Evolutionary conservation across 371 early-diverging fungal genomes (phyloP), one percentile per base, ranked within the genome.

Genomic region (Mortierella sp.): DNA sequence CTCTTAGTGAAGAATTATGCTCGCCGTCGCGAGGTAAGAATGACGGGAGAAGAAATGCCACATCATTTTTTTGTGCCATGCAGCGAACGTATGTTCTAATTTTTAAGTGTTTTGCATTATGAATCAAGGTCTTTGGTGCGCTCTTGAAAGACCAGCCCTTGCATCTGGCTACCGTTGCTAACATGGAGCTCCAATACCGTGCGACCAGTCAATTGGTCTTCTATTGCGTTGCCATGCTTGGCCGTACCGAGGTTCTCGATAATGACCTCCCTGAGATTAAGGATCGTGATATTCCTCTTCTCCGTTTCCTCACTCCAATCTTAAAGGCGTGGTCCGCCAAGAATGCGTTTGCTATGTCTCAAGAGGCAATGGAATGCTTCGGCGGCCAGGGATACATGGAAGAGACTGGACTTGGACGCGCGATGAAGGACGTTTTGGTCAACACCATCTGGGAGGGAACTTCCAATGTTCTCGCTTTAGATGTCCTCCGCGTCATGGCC

Each of bases 351-450:
- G 76, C 76, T 11, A 85, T 83, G 40, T 85, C 88, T 21, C 77
- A 85, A 24, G 92, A 91, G 68, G 85, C 87, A 24, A 87, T 91
- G 88, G 94, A 92, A 69, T 88, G 91, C 19, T 75, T 90, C 13
- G 94, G 93, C 22, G 94, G 94, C 1, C 88, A 90, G 66, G 89
- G 92, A 0, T 94, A 94, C 67, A 92, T 94, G 88, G 94, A 94
- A 65, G 92, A 92, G 52, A 84, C 86, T 2, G 90, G 90, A 2
- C 75, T 92, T n/a, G 91, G 88, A 1, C 83, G 88, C 33, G 84
- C 87, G 2, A 76, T 91, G 67, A 84, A 92, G 24, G 92, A 94
- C 74, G 77, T 88, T 16, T 84, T 86, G 52, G 94, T 94, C n/a
- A 91, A 90, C 71, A 86, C 87, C 7, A 91, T 92, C 32, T 92